A percentile compares a stretch with the other conserved stretches of the same genome.
These are phyloP conservation scores for Fusarium subglutinans DNA, from an alignment of 2,329 filamentous ascomycete species.

Conservation along the genomic window DNA sequence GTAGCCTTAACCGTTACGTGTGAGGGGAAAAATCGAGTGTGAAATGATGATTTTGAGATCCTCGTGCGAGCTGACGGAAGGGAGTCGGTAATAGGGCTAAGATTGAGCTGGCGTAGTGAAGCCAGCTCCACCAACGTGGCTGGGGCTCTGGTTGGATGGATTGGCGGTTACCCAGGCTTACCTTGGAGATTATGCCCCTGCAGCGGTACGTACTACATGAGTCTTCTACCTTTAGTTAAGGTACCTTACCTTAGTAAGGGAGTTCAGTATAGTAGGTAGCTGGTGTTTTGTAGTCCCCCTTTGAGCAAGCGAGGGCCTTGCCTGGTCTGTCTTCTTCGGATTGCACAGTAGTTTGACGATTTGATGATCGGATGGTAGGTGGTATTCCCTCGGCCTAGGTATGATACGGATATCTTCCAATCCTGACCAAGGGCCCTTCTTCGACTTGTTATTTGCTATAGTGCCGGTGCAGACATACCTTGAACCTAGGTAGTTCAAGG, in stretches of 20 bases:
- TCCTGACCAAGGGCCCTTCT: conserved; percentile 22
- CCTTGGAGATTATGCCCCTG: conserved; percentile 18
- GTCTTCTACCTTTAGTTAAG: not conserved
- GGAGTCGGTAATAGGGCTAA: conserved; percentile 44
- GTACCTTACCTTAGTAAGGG: too few species aligned
- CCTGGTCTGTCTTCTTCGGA: conserved; percentile 7
- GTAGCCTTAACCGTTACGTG: conserved; percentile 30
- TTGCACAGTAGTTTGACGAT: conserved; percentile 1
- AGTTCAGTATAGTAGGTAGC: not conserved
- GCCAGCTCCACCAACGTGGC: conserved; percentile 40
- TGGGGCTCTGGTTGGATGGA: conserved; percentile 39
- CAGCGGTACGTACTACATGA: conserved; percentile 16
- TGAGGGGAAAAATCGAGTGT: conserved; percentile 31
- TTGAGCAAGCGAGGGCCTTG: conserved; percentile 8
- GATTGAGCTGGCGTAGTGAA: conserved; percentile 39
- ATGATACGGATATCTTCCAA: conserved; percentile 11
- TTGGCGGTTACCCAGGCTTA: conserved; percentile 25
- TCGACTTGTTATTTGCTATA: not conserved
- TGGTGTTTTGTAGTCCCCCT: not conserved
- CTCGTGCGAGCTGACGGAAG: conserved; percentile 40
- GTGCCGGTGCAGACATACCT: not conserved
- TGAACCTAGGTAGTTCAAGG: not conserved
- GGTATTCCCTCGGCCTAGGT: conserved; percentile 24
- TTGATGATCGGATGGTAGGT: conserved; percentile 36
- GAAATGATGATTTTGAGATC: conserved; percentile 38